A percentile compares a stretch with the other conserved stretches of the same genome.
Evolutionary conservation across 2,329 filamentous ascomycete species (phyloP).

Genomic region (Endoconidiophora polonica): DNA sequence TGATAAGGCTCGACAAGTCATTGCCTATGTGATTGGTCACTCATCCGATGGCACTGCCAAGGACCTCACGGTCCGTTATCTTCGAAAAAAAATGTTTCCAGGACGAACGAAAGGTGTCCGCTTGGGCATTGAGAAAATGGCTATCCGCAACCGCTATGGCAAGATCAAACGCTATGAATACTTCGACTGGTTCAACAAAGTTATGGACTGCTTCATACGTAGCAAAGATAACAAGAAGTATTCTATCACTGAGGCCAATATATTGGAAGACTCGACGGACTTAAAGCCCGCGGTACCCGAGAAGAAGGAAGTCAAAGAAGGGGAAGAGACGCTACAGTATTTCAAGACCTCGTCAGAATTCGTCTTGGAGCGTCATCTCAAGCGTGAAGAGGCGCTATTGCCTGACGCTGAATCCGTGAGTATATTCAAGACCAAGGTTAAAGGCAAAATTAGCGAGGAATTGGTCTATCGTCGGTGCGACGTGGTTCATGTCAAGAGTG

Average conservation of each 20-base stretch:
- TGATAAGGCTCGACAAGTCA: constrained; percentile 73
- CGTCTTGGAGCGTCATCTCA: constrained; percentile 70
- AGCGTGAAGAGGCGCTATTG: constrained; percentile 76
- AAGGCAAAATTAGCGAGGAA: constrained; percentile 58
- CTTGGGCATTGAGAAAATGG: constrained; percentile 62
- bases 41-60: constrained; percentile 77
- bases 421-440: constrained; percentile 57
- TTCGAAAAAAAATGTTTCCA: constrained; percentile 66
- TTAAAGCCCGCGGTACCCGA: constrained; percentile 56
- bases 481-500: constrained; percentile 71
- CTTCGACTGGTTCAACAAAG: constrained; percentile 75
- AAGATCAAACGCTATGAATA: constrained; percentile 62
- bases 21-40: constrained; percentile 75
- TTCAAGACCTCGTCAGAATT: constrained; percentile 78
- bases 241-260: constrained; percentile 54
- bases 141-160: constrained; percentile 59
- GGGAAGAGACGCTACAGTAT: constrained; percentile 69
- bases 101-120: constrained; percentile 80
- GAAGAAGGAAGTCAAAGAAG: constrained; percentile 56
- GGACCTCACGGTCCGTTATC: constrained; percentile 82
- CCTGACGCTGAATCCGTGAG: constrained; percentile 53
- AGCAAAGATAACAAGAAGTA: constrained; percentile 25
- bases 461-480: constrained; percentile 68
- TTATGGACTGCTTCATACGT: constrained; percentile 55
- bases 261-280: constrained; percentile 62